A percentile compares a stretch with the other conserved stretches of the same genome.
phyloP scores from a whole-genome alignment of 805 yeast species.

The Metschnikowia proteae region DNA sequence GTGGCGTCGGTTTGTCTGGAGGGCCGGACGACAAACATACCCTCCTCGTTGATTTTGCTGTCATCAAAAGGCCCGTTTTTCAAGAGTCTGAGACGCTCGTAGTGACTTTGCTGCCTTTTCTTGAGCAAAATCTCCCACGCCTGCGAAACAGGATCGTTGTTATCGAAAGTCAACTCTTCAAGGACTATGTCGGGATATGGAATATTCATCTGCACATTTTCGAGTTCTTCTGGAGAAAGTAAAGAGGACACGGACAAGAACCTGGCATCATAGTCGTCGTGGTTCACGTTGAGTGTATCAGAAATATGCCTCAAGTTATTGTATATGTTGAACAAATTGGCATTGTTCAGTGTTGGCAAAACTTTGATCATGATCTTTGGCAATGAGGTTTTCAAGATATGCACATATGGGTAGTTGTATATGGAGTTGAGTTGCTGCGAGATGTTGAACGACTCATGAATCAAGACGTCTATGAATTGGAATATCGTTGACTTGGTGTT shows the following conservation, averaged over 20 bases:
- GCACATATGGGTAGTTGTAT: conserved; percentile 38
- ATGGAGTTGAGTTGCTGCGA: conserved; percentile 34
- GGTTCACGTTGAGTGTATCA: conserved; percentile 31
- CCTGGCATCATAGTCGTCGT: conserved; percentile 21
- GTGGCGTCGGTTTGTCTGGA: conserved; percentile 23
- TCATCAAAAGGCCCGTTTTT: conserved; percentile 23
- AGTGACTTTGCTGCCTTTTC: conserved; percentile 49
- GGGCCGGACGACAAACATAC: conserved; percentile 22
- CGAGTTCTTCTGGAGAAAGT: conserved; percentile 35
- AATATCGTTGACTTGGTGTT: conserved; percentile 64
- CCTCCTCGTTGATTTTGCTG: conserved; percentile 19
- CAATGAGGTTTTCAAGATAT: conserved; percentile 28
- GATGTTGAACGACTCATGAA: conserved; percentile 34
- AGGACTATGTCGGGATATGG: conserved; percentile 33
- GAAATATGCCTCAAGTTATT: conserved; percentile 36
- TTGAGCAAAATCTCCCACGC: conserved; percentile 48
- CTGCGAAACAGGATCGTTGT: conserved; percentile 27
- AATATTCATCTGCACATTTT: conserved; percentile 26
- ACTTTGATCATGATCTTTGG: conserved; percentile 34
- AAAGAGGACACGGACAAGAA: conserved; percentile 29
- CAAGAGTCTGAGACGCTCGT: conserved; percentile 44
- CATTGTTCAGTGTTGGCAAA: conserved; percentile 34
- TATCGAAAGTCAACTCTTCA: conserved; percentile 18
- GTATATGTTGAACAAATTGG: conserved; percentile 36
- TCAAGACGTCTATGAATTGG: conserved; percentile 64